These are phyloP conservation scores for Fomitopsis palustris DNA, from an alignment of 1,284 basidiomycete species.

Conservation along the genomic window DNA sequence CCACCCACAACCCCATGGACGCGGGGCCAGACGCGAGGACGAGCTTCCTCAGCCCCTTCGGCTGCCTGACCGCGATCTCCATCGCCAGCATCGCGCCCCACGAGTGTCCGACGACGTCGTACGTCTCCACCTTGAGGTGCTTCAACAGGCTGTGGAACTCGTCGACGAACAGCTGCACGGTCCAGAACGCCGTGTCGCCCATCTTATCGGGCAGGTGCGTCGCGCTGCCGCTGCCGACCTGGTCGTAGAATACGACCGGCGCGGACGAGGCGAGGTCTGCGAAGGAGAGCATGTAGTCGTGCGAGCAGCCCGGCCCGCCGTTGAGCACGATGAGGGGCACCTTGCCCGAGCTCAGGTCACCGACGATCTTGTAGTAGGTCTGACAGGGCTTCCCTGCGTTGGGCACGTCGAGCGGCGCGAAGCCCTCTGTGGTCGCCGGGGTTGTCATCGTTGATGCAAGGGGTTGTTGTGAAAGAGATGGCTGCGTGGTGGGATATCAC, in stretches of 20 bases:
- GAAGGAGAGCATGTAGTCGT: slow-evolving; percentile 39
- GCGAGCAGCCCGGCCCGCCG: slow-evolving; percentile 40
- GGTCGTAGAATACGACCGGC: slow-evolving; percentile 49
- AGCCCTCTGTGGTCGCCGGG: slow-evolving; percentile 1
- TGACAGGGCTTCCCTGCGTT: slow-evolving; percentile 20
- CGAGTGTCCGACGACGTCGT: slow-evolving; percentile 44
- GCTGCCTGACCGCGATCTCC: slow-evolving; percentile 25
- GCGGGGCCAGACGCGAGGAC: slow-evolving; percentile 33
- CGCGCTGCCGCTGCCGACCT: slow-evolving; percentile 43
- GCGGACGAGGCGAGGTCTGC: slow-evolving; percentile 29
- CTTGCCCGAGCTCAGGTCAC: slow-evolving; percentile 24
- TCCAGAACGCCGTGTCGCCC: slow-evolving; percentile 39
- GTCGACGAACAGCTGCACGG: slow-evolving; percentile 41
- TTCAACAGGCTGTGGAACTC: slow-evolving; percentile 42
- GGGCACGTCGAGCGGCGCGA: slow-evolving; percentile 11
- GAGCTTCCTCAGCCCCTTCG: slow-evolving; percentile 38
- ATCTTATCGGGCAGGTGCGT: slow-evolving; percentile 37
- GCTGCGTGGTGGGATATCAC: too few species aligned
- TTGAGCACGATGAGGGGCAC: slow-evolving; percentile 37
- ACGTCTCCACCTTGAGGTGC: slow-evolving; percentile 36
- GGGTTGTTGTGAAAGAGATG: too few species aligned
- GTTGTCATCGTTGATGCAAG: not conserved
- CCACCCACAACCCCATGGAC: slow-evolving; percentile 27
- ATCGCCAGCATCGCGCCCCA: slow-evolving; percentile 49
- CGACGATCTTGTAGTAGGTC: slow-evolving; percentile 27